phyloP scores from a whole-genome alignment of 352 stramenopile genomes.

The Globisporangium middletonii region DNA sequence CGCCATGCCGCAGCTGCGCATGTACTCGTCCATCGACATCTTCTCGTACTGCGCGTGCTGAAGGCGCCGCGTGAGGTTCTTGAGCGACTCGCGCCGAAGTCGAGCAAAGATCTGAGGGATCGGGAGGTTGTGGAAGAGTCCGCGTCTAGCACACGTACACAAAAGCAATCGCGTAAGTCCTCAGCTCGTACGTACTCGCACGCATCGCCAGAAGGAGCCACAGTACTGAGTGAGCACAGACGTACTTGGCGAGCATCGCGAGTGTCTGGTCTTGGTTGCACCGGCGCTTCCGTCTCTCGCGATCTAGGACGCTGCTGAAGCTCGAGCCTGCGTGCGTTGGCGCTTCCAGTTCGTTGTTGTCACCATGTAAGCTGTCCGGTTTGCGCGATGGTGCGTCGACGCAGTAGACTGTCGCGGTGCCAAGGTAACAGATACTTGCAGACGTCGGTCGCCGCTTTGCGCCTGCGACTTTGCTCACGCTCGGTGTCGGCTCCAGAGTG shows the following conservation, averaged over 20 bases:
- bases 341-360: background rate
- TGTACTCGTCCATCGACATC: constrained; percentile 51
- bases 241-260: constrained; percentile 15
- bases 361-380: background rate
- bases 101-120: constrained; percentile 51
- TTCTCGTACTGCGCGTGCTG: constrained; percentile 39
- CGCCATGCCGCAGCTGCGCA: constrained; percentile 41
- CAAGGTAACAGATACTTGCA: constrained; percentile 46
- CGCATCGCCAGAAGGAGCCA: background rate
- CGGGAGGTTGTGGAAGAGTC: constrained; percentile 28
- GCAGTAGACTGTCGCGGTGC: constrained; percentile 50
- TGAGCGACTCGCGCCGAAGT: constrained; percentile 39
- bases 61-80: constrained; percentile 36
- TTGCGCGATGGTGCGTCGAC: constrained; percentile 17
- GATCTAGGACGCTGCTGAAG: constrained; percentile 31
- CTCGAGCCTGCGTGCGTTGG: constrained; percentile 8
- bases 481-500: constrained; percentile 6
- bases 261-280: constrained; percentile 16
- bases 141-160: constrained; percentile 6
- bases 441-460: constrained; percentile 43
- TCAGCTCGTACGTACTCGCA: no score
- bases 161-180: background rate
- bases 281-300: constrained; percentile 28
- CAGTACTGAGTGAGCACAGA: background rate
- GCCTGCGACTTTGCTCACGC: constrained; percentile 35